These are phyloP conservation scores for Malus hybrid DNA, from an alignment of 331 rosid species.

Conservation along the genomic window DNA sequence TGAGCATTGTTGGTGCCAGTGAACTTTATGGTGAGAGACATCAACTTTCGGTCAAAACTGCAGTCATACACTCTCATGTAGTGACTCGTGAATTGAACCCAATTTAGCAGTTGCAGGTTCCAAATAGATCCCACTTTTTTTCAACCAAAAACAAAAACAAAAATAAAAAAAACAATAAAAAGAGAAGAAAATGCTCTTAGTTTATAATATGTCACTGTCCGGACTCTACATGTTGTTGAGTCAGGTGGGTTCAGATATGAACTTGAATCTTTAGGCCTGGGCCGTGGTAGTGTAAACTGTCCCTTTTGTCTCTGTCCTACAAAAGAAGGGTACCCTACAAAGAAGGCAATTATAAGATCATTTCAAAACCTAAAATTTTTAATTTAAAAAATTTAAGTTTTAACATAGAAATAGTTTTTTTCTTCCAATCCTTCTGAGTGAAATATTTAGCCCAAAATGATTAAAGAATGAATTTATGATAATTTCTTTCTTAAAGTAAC, in stretches of 20 bases:
- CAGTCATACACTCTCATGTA: background rate
- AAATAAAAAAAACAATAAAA: too few species aligned
- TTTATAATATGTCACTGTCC: background rate
- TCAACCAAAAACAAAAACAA: too few species aligned
- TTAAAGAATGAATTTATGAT: too few species aligned
- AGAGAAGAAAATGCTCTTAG: too few species aligned
- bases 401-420: too few species aligned
- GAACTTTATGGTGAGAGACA: background rate
- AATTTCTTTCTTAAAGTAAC: too few species aligned
- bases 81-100: background rate
- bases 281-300: slow-evolving; percentile 9
- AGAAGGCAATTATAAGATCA: background rate
- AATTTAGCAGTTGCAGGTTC: background rate
- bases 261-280: background rate
- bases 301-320: slow-evolving; percentile 1
- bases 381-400: too few species aligned
- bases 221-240: background rate
- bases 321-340: background rate
- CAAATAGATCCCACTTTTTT: background rate
- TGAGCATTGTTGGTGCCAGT: background rate
- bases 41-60: background rate
- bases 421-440: too few species aligned
- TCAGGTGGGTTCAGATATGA: slow-evolving; percentile 6
- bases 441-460: too few species aligned
- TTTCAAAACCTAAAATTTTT: too few species aligned